Evolutionary conservation across 2,329 filamentous ascomycete species (phyloP).

Genomic region (Zalaria sp.): DNA sequence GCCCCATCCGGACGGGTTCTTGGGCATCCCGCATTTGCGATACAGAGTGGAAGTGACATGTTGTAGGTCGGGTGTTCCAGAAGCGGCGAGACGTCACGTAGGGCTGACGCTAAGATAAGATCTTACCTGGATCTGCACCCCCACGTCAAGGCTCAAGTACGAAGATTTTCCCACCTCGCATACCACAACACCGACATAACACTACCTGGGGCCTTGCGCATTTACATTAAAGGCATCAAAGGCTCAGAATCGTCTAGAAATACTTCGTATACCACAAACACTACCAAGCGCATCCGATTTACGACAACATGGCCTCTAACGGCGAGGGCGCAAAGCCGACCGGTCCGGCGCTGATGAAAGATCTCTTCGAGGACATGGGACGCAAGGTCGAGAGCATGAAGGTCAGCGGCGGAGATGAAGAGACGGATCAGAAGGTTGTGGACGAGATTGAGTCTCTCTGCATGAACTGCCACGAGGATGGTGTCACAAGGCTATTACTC

Average conservation of each 20-base stretch:
- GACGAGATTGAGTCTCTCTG: slow-evolving; percentile 40
- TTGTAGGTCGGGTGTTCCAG: no score
- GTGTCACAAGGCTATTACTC: slow-evolving; percentile 71
- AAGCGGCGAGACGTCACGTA: not conserved
- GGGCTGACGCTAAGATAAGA: not conserved
- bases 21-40: no score
- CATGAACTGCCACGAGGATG: slow-evolving; percentile 44
- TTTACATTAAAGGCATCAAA: no score
- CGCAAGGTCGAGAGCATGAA: slow-evolving; percentile 29
- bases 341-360: slow-evolving; percentile 22
- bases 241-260: no score
- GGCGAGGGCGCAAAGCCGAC: slow-evolving; percentile 5
- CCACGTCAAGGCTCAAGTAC: no score
- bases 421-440: slow-evolving; percentile 32
- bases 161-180: not conserved
- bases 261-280: no score
- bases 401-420: slow-evolving; percentile 15
- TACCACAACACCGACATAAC: not conserved
- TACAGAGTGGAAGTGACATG: no score
- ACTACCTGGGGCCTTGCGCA: not conserved
- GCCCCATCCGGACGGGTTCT: no score
- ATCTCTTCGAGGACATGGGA: slow-evolving; percentile 39
- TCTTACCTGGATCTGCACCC: not conserved
- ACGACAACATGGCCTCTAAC: slow-evolving; percentile 5
- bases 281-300: not conserved